A percentile compares a stretch with the other conserved stretches of the same genome.
These are phyloP conservation scores for Vickermania ingenoplastis DNA, from an alignment of 208 protist genomes.

Conservation along the genomic window DNA sequence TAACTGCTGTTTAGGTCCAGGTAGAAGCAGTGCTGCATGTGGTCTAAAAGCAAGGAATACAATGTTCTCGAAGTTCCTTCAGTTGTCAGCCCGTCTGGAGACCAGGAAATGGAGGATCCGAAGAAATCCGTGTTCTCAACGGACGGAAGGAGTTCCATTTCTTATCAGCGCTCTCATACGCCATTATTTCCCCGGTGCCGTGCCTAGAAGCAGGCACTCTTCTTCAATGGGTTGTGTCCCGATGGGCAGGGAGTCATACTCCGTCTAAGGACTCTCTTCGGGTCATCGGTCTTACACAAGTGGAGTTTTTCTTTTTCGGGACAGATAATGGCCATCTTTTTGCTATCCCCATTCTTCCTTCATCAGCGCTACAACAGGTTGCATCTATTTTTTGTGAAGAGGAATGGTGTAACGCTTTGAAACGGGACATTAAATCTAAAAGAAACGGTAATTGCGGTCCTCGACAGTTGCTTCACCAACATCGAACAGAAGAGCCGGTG, in stretches of 20 bases:
- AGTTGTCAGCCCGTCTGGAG: slow-evolving; percentile 1
- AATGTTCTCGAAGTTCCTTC: slow-evolving; percentile 2
- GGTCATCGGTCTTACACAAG: slow-evolving; percentile 34
- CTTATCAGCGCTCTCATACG: slow-evolving; percentile 39
- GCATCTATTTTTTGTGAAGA: neutral
- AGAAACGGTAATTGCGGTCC: slow-evolving; percentile 20
- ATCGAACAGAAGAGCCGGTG: slow-evolving; percentile 41
- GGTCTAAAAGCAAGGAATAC: neutral
- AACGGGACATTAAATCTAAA: neutral
- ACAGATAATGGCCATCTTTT: slow-evolving; percentile 55
- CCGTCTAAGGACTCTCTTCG: neutral
- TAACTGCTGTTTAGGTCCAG: too few relatives aligned
- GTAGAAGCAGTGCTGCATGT: too few relatives aligned
- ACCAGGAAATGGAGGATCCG: neutral
- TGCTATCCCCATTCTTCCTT: slow-evolving; percentile 48
- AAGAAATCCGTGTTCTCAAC: slow-evolving; percentile 10
- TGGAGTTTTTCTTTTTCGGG: slow-evolving; percentile 75
- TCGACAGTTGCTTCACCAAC: slow-evolving; percentile 47
- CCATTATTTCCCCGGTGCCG: slow-evolving; percentile 27
- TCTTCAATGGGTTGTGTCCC: slow-evolving; percentile 27
- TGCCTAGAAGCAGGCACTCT: slow-evolving; percentile 16
- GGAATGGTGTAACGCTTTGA: neutral
- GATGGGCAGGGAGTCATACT: neutral
- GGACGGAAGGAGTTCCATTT: slow-evolving; percentile 35
- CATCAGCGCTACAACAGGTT: slow-evolving; percentile 15